Percentiles rank a stretch among this genome's conserved stretches.
phyloP scores from a whole-genome alignment of 2,329 filamentous ascomycete genomes.

The Rutstroemia sp. region DNA sequence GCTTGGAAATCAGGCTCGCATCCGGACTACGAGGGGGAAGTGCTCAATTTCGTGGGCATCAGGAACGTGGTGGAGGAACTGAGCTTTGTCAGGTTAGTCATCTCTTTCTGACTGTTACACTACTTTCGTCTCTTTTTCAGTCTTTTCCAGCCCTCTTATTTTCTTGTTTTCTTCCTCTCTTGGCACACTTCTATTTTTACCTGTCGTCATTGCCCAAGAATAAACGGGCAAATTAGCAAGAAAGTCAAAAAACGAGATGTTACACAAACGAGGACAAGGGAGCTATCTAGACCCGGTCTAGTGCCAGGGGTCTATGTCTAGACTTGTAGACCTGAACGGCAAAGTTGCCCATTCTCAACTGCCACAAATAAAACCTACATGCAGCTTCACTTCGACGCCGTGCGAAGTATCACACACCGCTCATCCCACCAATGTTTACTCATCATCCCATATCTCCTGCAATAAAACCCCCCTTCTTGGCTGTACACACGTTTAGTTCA shows the following conservation, averaged over 20 bases:
- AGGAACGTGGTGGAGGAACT: constrained; percentile 57
- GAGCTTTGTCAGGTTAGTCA: constrained; percentile 63
- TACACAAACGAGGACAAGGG: not conserved
- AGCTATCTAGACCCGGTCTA: not conserved
- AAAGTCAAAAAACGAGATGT: not conserved
- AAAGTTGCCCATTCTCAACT: not conserved
- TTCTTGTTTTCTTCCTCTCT: not conserved
- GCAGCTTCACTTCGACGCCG: not conserved
- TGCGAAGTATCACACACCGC: not conserved
- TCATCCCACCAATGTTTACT: not conserved
- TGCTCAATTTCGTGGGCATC: constrained; percentile 52
- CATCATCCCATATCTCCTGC: not conserved
- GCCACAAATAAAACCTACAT: too few species aligned
- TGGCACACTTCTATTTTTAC: not conserved
- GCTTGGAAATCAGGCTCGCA: constrained; percentile 48
- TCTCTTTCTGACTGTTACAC: constrained; percentile 4
- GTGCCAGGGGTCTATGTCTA: not conserved
- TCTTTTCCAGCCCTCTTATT: not conserved
- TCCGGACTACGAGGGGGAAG: constrained; percentile 53
- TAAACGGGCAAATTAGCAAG: too few species aligned
- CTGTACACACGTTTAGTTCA: too few species aligned
- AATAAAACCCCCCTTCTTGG: not conserved
- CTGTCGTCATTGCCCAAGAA: too few species aligned
- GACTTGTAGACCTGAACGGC: not conserved
- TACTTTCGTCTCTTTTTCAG: not conserved